Evolutionary conservation across 176 grass and related monocot species (phyloP), one percentile per base, ranked within the genome.

Genomic region (Ananas comosus): DNA sequence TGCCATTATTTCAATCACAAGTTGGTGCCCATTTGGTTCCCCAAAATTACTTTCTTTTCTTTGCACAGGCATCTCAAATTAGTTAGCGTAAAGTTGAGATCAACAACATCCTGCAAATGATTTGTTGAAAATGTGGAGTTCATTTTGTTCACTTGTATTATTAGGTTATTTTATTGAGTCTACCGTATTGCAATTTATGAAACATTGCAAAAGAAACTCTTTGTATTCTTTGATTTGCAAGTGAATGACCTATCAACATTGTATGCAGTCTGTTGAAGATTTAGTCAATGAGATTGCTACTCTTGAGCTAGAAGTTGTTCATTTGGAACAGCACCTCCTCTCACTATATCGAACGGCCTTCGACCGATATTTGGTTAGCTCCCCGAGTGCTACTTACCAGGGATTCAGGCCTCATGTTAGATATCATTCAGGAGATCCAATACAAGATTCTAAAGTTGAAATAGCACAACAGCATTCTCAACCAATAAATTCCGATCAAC

Each of bases 241-340:
- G 10, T 14, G 16, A 49, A 50, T 61, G 17, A 61, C 17, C 13
- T 61, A 18, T 16, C 4, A 3, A 22, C 22, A 13, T 65, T 24
- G 1, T 29, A 23, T 76, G 72, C 72, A 82, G 80, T 65, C 50
- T 65, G 72, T 75, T 47, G 56, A 63, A 59, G 70, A 74, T 49
- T 50, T 80, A n/a, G 72, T 80, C 8, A 68, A 49, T 49, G 78
- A 80, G 42, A 80, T 80, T 66, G 61, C 78, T 14, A 61, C 59
- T 63, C 78, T 80, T 13, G 78, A 80, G 29, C 71, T 73, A 13
- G 78, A 80, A 80, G 78, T 80, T 61, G 18, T 80, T 48, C 78
- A 63, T 57, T 58, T 80, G 48, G 78, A 80, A 74, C 33, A 17
- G 2, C 70, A 48, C 17, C 64, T 80, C 13, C 51, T 80, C 23